These are phyloP conservation scores for Phoenix dactylifera DNA, from an alignment of 176 grass and related monocot species.

Conservation along the genomic window DNA sequence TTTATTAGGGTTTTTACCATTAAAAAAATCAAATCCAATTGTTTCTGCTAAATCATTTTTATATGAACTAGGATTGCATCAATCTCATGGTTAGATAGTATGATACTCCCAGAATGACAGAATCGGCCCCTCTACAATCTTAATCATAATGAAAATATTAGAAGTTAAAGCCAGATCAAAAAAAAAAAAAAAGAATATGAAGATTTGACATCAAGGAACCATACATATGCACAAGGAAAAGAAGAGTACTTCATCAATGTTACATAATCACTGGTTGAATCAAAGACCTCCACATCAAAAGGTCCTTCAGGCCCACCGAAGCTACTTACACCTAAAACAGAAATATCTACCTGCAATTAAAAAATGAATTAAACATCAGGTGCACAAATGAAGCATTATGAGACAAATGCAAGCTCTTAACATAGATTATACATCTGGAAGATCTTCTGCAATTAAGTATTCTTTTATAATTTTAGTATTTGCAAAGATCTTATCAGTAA, in stretches of 20 bases:
- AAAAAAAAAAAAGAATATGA: constrained; percentile 16
- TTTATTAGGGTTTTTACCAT: too few relatives aligned
- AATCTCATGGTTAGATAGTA: too few relatives aligned
- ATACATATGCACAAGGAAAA: constrained; percentile 11
- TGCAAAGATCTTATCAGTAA: constrained; percentile 85
- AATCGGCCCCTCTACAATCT: too few relatives aligned
- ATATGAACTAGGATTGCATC: too few relatives aligned
- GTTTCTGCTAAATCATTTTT: too few relatives aligned
- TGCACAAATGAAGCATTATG: constrained; percentile 1
- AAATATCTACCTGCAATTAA: constrained; percentile 73
- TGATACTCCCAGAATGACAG: too few relatives aligned
- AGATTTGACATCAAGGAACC: constrained; percentile 3
- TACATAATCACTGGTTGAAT: constrained; percentile 81
- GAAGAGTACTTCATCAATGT: constrained; percentile 87
- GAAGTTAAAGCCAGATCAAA: not conserved
- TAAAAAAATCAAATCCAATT: too few relatives aligned
- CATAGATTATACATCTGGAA: constrained; percentile 56
- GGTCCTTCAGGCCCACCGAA: constrained; percentile 74
- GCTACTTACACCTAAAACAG: constrained; percentile 54
- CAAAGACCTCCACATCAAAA: constrained; percentile 95
- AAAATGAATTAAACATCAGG: constrained; percentile 8
- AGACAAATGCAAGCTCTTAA: constrained; percentile 8
- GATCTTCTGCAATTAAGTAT: constrained; percentile 74
- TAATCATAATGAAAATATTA: too few relatives aligned
- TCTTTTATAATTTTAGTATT: constrained; percentile 74